Percentiles rank a stretch among this genome's conserved stretches.
Evolutionary conservation across 257 asterid species (phyloP).

Genomic region (Schizonepeta tenuifolia): DNA sequence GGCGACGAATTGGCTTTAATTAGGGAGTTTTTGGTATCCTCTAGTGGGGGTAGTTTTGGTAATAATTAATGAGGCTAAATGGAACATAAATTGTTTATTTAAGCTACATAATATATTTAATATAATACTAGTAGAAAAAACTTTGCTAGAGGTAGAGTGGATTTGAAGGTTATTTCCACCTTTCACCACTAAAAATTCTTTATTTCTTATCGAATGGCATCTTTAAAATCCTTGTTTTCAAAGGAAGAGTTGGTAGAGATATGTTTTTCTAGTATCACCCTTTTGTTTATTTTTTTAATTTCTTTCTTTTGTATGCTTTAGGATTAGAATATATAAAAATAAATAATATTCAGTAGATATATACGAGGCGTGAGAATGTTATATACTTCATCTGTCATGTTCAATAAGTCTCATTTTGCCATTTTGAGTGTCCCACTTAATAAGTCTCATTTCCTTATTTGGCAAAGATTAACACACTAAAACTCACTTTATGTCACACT

Average conservation of each 20-base stretch:
- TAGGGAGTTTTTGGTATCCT: background rate
- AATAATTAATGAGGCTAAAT: conserved; percentile 16
- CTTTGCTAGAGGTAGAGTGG: conserved; percentile 25
- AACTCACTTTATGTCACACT: too few species aligned
- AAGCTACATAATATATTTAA: background rate
- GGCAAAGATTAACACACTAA: too few species aligned
- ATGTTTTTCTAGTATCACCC: background rate
- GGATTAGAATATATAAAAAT: too few species aligned
- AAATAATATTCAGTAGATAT: background rate
- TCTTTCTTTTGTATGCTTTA: too few species aligned
- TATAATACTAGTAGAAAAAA: background rate
- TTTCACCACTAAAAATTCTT: conserved; percentile 26
- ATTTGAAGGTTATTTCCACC: conserved; percentile 23
- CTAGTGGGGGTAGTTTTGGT: conserved; percentile 26
- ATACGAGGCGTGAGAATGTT: background rate
- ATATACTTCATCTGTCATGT: too few species aligned
- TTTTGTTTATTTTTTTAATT: background rate
- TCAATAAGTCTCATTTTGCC: too few species aligned
- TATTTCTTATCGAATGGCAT: conserved; percentile 25
- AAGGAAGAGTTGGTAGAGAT: conserved; percentile 27
- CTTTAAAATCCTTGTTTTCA: conserved; percentile 27
- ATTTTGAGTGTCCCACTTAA: too few species aligned
- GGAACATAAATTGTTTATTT: background rate
- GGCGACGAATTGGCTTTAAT: conserved; percentile 18
- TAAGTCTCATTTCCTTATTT: too few species aligned